Base-by-base conservation (phyloP, 495 filamentous ascomycete genomes). In the Polyplosphaeria fusca region DNA sequence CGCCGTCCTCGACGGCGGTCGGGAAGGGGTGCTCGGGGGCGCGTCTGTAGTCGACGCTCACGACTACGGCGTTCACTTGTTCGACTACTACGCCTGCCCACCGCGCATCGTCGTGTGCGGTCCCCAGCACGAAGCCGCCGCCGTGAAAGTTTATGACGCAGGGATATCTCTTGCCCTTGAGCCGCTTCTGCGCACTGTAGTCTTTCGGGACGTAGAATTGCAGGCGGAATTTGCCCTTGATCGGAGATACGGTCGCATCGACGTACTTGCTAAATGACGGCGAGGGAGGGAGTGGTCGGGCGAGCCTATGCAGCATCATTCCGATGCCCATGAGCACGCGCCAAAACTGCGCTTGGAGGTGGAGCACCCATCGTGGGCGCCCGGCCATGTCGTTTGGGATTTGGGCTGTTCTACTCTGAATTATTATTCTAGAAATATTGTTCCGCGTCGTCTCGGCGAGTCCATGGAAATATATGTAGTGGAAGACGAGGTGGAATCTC, bases 131-230 rank as follows among this genome's bases (percentile, higher is more conserved):
- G 58, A 75, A 76, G 14, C 73, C 73, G 13, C 73, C 73, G 16
- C 73, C 73, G 53, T 76, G 73, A 57, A 76, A 76, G 55, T 76
- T 76, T 38, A 76, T 62, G 9, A 76, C 65, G 9, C 71, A 69
- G 7, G 73, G 72, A 45, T 72, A 75, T 22, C 54, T 16, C 40
- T 58, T 63, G 24, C 47, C 64, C 54, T 71, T 72, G 41, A 72
- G 66, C 52, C 73, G 67, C 40, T 58, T 65, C 25, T 70, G 61
- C 13, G 65, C 27, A 2, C 70, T 57, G 62, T 91, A 92, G 19
- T 77, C 76, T 13, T 75, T 67, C 0, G 90, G 90, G 1, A 85
- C 79, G 72, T 94, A 95, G 70, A 96, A 91, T n/a, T 85, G 78
- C 5, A 95, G 74, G n/a, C 71, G 69, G 49, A 94, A 80, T 7